Evolutionary conservation across 2,329 filamentous ascomycete species (phyloP).

Genomic region (Fusarium oligoseptatum): DNA sequence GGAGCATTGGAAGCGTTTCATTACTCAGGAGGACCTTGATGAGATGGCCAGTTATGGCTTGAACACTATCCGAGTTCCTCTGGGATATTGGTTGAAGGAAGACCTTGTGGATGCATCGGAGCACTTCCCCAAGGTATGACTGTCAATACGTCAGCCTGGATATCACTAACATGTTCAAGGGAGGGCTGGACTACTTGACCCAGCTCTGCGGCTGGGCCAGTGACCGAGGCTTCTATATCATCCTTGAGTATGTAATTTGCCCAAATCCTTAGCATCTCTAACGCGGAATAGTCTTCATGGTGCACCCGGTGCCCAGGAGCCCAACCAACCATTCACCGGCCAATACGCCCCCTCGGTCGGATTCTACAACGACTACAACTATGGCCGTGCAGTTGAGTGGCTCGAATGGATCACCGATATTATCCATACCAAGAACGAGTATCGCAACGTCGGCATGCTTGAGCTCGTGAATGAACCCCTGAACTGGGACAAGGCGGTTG

Average conservation of each 20-base stretch:
- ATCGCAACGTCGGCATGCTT: slow-evolving; percentile 70
- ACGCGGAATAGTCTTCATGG: slow-evolving; percentile 57
- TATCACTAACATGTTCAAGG: slow-evolving; percentile 17
- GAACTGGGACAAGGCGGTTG: slow-evolving; percentile 34
- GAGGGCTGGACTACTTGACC: slow-evolving; percentile 61
- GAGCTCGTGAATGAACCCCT: slow-evolving; percentile 57
- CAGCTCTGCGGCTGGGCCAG: slow-evolving; percentile 62
- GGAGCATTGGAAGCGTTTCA: slow-evolving; percentile 64
- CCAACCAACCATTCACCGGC: slow-evolving; percentile 62
- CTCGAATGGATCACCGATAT: slow-evolving; percentile 67
- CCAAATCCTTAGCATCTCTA: neutral
- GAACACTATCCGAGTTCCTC: slow-evolving; percentile 66
- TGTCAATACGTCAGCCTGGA: neutral
- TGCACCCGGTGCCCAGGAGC: slow-evolving; percentile 62
- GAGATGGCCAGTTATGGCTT: slow-evolving; percentile 64
- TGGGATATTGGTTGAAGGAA: slow-evolving; percentile 69
- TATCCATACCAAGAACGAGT: slow-evolving; percentile 62
- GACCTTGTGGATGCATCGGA: slow-evolving; percentile 63
- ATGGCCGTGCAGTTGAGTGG: slow-evolving; percentile 66
- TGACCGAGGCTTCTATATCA: slow-evolving; percentile 64
- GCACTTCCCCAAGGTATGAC: slow-evolving; percentile 58
- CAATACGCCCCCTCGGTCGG: slow-evolving; percentile 52
- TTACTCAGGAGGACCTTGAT: slow-evolving; percentile 62
- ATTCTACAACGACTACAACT: slow-evolving; percentile 70
- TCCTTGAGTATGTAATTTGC: slow-evolving; percentile 57